Evolutionary conservation across 106 monocot genomes (phyloP).

Genomic region (Apostasia shenzhenica): DNA sequence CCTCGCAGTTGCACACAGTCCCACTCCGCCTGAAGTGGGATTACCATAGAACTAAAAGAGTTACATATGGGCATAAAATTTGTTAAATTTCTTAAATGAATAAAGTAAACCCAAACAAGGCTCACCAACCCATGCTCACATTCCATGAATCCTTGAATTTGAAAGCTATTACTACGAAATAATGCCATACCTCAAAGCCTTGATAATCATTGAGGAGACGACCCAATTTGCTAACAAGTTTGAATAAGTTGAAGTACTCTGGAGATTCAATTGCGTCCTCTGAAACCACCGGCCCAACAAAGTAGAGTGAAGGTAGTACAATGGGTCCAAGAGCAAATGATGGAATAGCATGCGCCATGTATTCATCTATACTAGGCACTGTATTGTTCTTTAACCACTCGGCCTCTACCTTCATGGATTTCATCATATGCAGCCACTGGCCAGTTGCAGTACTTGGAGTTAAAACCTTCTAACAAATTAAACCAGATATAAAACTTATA

Average conservation of each 20-base stretch:
- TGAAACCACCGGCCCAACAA: conserved; percentile 60
- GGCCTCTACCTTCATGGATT: conserved; percentile 72
- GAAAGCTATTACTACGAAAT: neutral
- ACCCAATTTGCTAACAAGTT: conserved; percentile 76
- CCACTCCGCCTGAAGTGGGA: no score
- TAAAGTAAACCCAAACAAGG: no score
- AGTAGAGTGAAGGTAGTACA: conserved; percentile 74
- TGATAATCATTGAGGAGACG: conserved; percentile 80
- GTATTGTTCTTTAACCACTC: conserved; percentile 48
- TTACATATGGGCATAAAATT: no score
- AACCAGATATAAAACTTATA: neutral
- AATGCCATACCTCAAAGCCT: conserved; percentile 54
- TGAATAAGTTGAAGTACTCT: conserved; percentile 53
- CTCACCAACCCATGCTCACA: no score
- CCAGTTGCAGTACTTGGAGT: conserved; percentile 1
- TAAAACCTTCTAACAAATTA: neutral
- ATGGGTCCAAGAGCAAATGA: conserved; percentile 88
- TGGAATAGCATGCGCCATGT: conserved; percentile 76
- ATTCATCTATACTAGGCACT: conserved; percentile 63
- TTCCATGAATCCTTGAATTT: no score
- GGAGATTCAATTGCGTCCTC: conserved; percentile 28
- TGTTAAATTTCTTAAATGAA: no score
- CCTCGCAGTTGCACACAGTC: no score
- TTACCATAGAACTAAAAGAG: no score
- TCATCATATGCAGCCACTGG: conserved; percentile 77